Percentiles rank a stretch among this genome's conserved stretches.
These are phyloP conservation scores for Amphirosellinia nigrospora DNA, from an alignment of 495 filamentous ascomycete species.

Conservation along the genomic window DNA sequence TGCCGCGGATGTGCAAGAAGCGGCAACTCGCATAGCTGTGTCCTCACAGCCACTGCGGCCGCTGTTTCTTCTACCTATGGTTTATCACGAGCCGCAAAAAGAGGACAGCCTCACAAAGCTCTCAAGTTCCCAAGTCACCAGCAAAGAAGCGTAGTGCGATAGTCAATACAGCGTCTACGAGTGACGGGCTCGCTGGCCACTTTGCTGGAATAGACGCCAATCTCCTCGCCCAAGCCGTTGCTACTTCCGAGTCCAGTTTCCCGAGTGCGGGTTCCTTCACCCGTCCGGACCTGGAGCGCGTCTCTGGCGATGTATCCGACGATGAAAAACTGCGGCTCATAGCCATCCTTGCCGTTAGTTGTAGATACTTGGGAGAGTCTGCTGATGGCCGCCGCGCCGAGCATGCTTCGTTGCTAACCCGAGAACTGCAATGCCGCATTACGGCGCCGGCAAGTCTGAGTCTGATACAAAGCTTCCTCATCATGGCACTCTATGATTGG, in stretches of 20 bases:
- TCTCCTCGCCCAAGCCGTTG: conserved; percentile 15
- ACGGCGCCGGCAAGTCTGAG: conserved; percentile 16
- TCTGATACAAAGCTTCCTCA: conserved; percentile 23
- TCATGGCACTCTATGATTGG: conserved; percentile 26
- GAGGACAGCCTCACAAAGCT: background rate
- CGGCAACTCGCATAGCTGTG: conserved; percentile 6
- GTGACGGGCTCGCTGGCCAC: conserved; percentile 15
- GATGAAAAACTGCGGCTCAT: conserved; percentile 18
- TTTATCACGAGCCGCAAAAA: background rate
- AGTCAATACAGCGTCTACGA: background rate
- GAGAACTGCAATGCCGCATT: conserved; percentile 17
- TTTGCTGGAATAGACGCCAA: conserved; percentile 11
- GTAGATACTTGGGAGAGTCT: conserved; percentile 8
- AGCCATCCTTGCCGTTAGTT: conserved; percentile 22
- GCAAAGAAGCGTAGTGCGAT: background rate
- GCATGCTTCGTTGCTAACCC: conserved; percentile 3
- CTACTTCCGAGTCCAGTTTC: conserved; percentile 20
- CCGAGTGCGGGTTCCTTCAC: conserved; percentile 22
- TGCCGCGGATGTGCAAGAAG: conserved; percentile 21
- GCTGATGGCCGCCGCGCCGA: background rate
- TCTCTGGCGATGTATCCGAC: conserved; percentile 11
- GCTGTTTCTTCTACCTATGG: background rate
- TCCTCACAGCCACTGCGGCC: conserved; percentile 9
- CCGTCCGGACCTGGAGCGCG: conserved; percentile 10
- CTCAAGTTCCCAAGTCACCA: background rate